These are phyloP conservation scores for Solanum ossicruentum DNA, from an alignment of 257 asterid genomes.

Conservation along the genomic window DNA sequence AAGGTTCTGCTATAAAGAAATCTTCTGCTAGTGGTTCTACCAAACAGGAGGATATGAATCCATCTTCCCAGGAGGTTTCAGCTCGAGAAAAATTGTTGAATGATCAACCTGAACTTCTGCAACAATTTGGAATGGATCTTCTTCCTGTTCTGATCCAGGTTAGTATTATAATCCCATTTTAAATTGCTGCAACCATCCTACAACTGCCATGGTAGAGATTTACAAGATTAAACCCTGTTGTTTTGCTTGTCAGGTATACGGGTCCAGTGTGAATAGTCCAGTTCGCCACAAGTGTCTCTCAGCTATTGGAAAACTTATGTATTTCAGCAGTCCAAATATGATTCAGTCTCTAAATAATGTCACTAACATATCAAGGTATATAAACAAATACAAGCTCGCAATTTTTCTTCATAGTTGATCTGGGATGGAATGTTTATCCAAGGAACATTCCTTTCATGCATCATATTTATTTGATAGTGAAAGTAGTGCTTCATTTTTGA, in stretches of 20 bases:
- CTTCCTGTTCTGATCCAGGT: slow-evolving; percentile 94
- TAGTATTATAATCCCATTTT: slow-evolving; percentile 4
- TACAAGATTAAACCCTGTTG: not conserved
- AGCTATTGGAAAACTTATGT: slow-evolving; percentile 90
- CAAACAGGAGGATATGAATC: slow-evolving; percentile 58
- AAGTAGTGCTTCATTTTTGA: slow-evolving; percentile 1
- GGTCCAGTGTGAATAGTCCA: slow-evolving; percentile 94
- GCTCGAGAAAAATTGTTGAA: slow-evolving; percentile 68
- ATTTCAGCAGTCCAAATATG: slow-evolving; percentile 80
- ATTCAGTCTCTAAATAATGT: slow-evolving; percentile 56
- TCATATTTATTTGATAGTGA: not conserved
- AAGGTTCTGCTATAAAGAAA: slow-evolving; percentile 54
- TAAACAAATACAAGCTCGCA: not conserved
- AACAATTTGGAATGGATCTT: slow-evolving; percentile 89
- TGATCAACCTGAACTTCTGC: slow-evolving; percentile 92
- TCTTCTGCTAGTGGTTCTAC: slow-evolving; percentile 49
- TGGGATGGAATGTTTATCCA: not conserved
- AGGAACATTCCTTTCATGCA: not conserved
- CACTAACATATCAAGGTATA: slow-evolving; percentile 84
- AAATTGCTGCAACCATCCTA: not conserved
- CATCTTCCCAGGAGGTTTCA: slow-evolving; percentile 41
- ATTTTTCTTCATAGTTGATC: not conserved
- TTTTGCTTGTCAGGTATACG: slow-evolving; percentile 61
- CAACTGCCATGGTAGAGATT: not conserved
- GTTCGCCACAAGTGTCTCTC: slow-evolving; percentile 98